Evolutionary conservation across 345 rosid species (phyloP), one percentile per base, ranked within the genome.

Genomic region (Syzygium aromaticum): DNA sequence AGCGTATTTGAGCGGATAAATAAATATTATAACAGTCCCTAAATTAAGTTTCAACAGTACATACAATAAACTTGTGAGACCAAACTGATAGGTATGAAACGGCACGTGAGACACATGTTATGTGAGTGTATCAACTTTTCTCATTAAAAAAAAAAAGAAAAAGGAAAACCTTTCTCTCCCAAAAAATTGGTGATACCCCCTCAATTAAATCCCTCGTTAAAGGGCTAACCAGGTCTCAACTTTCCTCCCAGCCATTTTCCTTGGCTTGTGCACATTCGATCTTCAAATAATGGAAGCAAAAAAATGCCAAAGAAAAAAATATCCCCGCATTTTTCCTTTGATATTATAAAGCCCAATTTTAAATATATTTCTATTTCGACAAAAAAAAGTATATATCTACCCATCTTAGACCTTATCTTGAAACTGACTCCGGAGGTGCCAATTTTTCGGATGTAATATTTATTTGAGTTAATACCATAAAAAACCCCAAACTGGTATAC

Each of bases 261-360:
- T 11, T 51, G 1, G 4, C 52, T 51, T 51, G 52, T 51, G 11
- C 52, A 51, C 52, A 51, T 52, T 52, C 6, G 54, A 52, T 52
- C 54, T 52, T 52, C 54, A n/a, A 13, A n/a, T 8, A 61, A 3
- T n/a, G 67, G 67, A 61, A 1, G 67, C 33, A 0, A 61, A 61
- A 61, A 61, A 13, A 12, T 5, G 64, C 28, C 64, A 59, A 27
- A 51, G 43, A 40, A 59, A 27, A 11, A 59, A 0, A 27, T 27
- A 11, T 27, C 64, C 3, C 53, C 28, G 0, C 0, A 11, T 5
- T 59, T n/a, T n/a, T 0, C 3, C 17, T 61, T 61, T n/a, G 33
- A 61, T 27, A 61, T n/a, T 1, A 61, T 61, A 61, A 61, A 11
- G 67, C 67, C 0, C 33, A 6, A 7, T 0, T 27, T 61, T n/a